A percentile compares a stretch with the other conserved stretches of the same genome.
phyloP scores from a whole-genome alignment of 208 protist species.

The Leishmania martiniquensis region DNA sequence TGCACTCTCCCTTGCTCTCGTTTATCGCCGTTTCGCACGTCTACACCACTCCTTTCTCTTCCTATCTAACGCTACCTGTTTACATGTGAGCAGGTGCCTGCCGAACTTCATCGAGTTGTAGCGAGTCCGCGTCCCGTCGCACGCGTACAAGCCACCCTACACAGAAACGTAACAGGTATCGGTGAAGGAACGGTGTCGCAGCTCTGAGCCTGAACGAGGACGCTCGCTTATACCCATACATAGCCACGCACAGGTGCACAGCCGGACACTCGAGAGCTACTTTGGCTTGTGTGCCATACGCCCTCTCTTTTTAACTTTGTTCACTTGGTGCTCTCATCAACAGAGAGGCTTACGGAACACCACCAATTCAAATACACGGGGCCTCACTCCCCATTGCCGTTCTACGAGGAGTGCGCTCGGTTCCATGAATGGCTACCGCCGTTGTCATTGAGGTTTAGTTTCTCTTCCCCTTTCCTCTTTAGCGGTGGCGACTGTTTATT shows the following conservation, averaged over 20 bases:
- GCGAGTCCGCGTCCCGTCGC: background rate
- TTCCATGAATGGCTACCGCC: background rate
- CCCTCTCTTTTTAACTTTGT: background rate
- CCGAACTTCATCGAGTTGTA: background rate
- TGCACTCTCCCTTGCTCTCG: background rate
- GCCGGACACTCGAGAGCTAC: background rate
- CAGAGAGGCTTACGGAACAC: too few relatives aligned
- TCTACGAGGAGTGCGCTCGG: background rate
- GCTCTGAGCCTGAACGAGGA: background rate
- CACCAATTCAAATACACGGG: too few relatives aligned
- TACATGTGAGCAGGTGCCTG: background rate
- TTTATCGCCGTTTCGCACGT: background rate
- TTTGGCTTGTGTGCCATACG: conserved; percentile 12
- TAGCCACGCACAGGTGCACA: background rate
- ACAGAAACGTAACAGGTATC: too few relatives aligned
- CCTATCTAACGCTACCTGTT: background rate
- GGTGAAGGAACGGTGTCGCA: background rate
- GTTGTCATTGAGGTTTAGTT: background rate
- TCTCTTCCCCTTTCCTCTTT: background rate
- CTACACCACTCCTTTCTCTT: background rate
- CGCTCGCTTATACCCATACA: background rate
- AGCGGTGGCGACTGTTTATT: background rate
- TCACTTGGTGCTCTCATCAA: too few relatives aligned
- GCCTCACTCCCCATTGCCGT: too few relatives aligned
- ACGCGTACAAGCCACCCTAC: background rate